Evolutionary conservation across 2,329 filamentous ascomycete species (phyloP).

Genomic region (Clonostachys byssicola): DNA sequence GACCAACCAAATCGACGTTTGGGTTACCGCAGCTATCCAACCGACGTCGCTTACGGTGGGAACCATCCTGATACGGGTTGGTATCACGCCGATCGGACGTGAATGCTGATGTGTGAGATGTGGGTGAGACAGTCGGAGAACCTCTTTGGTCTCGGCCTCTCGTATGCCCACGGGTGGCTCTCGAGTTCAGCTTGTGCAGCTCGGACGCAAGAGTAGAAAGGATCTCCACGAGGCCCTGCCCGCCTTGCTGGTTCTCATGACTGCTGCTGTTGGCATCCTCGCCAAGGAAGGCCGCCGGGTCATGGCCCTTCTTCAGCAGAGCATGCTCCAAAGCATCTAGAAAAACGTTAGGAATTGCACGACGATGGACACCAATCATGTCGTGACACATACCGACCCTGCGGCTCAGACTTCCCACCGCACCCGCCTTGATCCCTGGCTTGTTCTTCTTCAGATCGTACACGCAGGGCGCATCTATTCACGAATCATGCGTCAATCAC

Average conservation of each 20-base stretch:
- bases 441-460: constrained; percentile 15
- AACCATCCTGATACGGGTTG: background rate
- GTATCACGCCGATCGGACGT: background rate
- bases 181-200: constrained; percentile 9
- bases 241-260: background rate
- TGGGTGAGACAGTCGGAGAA: background rate
- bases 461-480: constrained; percentile 11
- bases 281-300: background rate
- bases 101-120: background rate
- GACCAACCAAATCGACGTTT: constrained; percentile 8
- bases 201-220: constrained; percentile 10
- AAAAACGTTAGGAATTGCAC: background rate
- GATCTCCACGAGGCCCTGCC: constrained; percentile 8
- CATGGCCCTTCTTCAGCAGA: background rate
- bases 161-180: too few species aligned
- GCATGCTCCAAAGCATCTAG: constrained; percentile 1
- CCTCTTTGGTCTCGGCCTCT: too few species aligned
- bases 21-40: constrained; percentile 14
- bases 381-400: constrained; percentile 9
- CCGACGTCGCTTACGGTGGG: constrained; percentile 8
- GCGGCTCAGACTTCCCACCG: constrained; percentile 11
- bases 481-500: background rate
- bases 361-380: background rate
- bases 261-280: too few species aligned
- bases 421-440: constrained; percentile 13